Conservation (phyloP, 805 yeast species). For the Myxozyma lipomycoides region DNA sequence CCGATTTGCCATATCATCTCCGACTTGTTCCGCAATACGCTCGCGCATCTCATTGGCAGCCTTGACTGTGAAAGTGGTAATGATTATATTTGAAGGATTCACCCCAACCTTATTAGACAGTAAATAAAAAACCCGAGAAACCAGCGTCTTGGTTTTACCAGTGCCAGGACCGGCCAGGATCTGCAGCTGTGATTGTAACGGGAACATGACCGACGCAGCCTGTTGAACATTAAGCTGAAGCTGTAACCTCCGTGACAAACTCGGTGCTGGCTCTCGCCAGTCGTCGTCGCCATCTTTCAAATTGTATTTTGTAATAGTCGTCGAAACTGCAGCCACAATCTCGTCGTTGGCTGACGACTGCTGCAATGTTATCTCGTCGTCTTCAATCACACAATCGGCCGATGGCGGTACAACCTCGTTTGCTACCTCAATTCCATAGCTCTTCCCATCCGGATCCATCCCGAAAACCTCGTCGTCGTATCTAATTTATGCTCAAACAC, state of each 20-base stretch:
- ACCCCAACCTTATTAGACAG: constrained; percentile 48
- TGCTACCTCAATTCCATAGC: neutral
- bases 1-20: constrained; percentile 35
- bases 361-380: neutral
- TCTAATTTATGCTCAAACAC: no score
- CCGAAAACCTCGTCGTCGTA: no score
- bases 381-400: no score
- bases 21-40: constrained; percentile 43
- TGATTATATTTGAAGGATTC: constrained; percentile 62
- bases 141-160: constrained; percentile 78
- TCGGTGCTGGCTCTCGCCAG: neutral
- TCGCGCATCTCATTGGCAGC: constrained; percentile 84
- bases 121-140: constrained; percentile 58
- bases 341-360: no score
- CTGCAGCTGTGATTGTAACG: constrained; percentile 44
- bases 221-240: constrained; percentile 43
- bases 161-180: constrained; percentile 67
- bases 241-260: constrained; percentile 8
- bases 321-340: no score
- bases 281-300: no score
- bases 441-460: no score
- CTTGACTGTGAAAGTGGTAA: constrained; percentile 88
- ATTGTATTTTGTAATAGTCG: no score
- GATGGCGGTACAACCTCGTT: constrained; percentile 2
- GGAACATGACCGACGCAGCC: constrained; percentile 43